These are phyloP conservation scores for Cyclostephanos tholiformis DNA, from an alignment of 108 stramenopile species.

Conservation along the genomic window DNA sequence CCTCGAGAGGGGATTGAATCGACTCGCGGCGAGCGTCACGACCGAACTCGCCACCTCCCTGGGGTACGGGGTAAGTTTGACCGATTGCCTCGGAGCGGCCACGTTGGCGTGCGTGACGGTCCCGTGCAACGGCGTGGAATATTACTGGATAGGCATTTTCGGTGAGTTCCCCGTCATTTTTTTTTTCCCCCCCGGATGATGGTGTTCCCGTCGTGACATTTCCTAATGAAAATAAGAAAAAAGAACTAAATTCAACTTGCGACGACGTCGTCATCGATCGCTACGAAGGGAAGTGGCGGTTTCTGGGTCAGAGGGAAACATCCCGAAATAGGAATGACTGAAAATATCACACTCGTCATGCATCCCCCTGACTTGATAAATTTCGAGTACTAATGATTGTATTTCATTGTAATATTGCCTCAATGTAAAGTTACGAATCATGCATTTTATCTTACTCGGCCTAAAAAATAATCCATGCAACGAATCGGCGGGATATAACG, in stretches of 20 bases:
- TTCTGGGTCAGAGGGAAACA: conserved; percentile 25
- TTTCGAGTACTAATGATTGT: no score
- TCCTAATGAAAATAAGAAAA: no score
- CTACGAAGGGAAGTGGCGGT: conserved; percentile 29
- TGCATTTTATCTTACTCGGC: no score
- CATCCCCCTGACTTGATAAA: no score
- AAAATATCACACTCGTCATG: not conserved
- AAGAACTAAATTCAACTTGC: no score
- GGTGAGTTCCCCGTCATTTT: conserved; percentile 21
- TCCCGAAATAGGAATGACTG: conserved; percentile 30
- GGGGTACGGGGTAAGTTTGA: conserved; percentile 61
- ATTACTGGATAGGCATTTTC: conserved; percentile 73
- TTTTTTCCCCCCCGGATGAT: not conserved
- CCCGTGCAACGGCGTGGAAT: conserved; percentile 53
- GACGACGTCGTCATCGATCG: not conserved
- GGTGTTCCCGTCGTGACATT: no score
- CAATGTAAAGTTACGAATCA: no score
- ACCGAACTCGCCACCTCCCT: conserved; percentile 71
- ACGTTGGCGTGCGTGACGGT: conserved; percentile 54
- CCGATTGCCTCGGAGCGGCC: conserved; percentile 49
- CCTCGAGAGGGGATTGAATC: conserved; percentile 52
- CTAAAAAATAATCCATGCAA: no score
- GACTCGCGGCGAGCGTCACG: conserved; percentile 62
- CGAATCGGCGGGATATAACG: no score
- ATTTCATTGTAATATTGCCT: no score